A percentile compares a stretch with the other conserved stretches of the same genome.
phyloP scores from a whole-genome alignment of 129 eudicot species.

The Tagetes patula region DNA sequence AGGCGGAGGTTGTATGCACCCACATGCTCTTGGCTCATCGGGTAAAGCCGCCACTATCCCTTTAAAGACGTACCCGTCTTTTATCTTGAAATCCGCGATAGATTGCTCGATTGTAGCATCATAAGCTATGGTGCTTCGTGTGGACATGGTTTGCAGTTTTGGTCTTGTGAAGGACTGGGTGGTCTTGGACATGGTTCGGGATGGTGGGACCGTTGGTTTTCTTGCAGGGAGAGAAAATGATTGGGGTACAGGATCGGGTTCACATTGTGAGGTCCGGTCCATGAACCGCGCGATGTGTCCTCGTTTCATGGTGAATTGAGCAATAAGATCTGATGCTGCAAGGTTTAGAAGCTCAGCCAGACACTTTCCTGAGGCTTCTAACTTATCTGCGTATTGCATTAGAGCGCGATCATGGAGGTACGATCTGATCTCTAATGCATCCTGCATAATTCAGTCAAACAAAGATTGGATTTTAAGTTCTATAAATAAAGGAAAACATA shows the following conservation, averaged over 20 bases:
- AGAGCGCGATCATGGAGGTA: slow-evolving; percentile 82
- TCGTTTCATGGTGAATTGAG: slow-evolving; percentile 72
- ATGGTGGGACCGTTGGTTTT: slow-evolving; percentile 36
- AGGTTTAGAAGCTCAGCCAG: slow-evolving; percentile 67
- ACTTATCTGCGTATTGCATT: slow-evolving; percentile 71
- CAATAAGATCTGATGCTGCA: slow-evolving; percentile 48
- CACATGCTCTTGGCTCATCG: slow-evolving; percentile 74
- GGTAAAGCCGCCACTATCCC: slow-evolving; percentile 78
- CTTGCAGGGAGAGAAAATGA: slow-evolving; percentile 44
- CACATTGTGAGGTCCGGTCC: slow-evolving; percentile 49
- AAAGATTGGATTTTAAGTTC: neutral
- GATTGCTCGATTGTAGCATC: slow-evolving; percentile 64
- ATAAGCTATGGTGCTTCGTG: slow-evolving; percentile 39
- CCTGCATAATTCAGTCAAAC: slow-evolving; percentile 37
- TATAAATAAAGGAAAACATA: neutral
- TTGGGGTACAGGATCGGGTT: slow-evolving; percentile 53
- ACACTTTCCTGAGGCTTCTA: slow-evolving; percentile 65
- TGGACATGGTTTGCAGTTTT: slow-evolving; percentile 47
- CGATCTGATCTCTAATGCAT: slow-evolving; percentile 79
- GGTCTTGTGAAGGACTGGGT: slow-evolving; percentile 35
- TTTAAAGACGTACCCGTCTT: slow-evolving; percentile 66
- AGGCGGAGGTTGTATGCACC: slow-evolving; percentile 66
- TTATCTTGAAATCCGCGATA: slow-evolving; percentile 64
- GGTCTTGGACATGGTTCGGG: slow-evolving; percentile 47
- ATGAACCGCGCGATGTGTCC: slow-evolving; percentile 80